A percentile compares a stretch with the other conserved stretches of the same genome.
Conservation (phyloP, 2,329 filamentous ascomycete genomes). For the Ophiosphaerella korrae region DNA sequence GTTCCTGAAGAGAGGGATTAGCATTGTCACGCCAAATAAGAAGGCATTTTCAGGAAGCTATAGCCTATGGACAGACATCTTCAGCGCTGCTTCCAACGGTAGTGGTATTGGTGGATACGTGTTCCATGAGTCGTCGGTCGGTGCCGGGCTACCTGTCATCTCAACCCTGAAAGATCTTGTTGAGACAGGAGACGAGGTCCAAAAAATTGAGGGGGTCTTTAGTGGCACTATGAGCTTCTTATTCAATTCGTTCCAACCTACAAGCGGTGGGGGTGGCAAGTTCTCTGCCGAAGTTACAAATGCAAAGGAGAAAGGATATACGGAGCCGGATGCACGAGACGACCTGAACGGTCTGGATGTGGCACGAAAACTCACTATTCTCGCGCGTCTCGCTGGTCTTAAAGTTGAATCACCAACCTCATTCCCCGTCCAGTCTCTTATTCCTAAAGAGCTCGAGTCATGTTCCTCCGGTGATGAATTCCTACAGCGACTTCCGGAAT, state of each 20-base stretch:
- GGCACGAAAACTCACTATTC: constrained; percentile 93
- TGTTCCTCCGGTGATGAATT: constrained; percentile 83
- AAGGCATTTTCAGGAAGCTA: constrained; percentile 90
- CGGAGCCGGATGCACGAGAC: constrained; percentile 84
- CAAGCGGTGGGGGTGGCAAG: constrained; percentile 72
- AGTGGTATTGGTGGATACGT: constrained; percentile 71
- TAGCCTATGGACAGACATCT: constrained; percentile 86
- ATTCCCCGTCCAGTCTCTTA: constrained; percentile 93
- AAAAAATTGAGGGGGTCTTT: constrained; percentile 94
- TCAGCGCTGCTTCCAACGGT: constrained; percentile 70
- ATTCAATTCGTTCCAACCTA: constrained; percentile 95
- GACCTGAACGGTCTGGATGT: constrained; percentile 89
- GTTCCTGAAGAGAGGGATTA: constrained; percentile 81
- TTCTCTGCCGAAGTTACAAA: constrained; percentile 93
- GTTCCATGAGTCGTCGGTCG: constrained; percentile 94
- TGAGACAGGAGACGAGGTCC: constrained; percentile 88
- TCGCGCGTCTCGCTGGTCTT: constrained; percentile 83
- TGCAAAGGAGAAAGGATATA: constrained; percentile 92
- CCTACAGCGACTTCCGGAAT: constrained; percentile 76
- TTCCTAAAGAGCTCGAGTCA: constrained; percentile 83
- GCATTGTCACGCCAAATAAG: constrained; percentile 96
- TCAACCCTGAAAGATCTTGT: constrained; percentile 94
- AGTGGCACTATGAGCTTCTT: constrained; percentile 97
- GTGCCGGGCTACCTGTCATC: constrained; percentile 90
- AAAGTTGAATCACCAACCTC: constrained; percentile 80